Evolutionary conservation across 225 moss, liverwort and hornwort genomes (phyloP).

Genomic region (Sphagnum contortum): DNA sequence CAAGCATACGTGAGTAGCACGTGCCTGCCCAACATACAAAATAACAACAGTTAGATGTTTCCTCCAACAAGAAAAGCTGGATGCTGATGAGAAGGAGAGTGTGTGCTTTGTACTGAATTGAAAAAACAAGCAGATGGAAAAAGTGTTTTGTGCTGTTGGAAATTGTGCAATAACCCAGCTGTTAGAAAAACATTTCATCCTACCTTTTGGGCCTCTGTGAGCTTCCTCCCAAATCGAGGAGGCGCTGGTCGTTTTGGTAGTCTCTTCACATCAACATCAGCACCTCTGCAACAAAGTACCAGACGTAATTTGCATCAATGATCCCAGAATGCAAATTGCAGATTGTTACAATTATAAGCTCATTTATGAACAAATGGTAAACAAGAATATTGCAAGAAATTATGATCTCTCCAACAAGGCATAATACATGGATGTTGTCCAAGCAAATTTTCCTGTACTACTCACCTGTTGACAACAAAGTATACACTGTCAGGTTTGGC

Average conservation of each 20-base stretch:
- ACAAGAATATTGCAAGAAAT: background rate
- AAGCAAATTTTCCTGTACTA: background rate
- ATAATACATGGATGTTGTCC: background rate
- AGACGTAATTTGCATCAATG: too few relatives aligned
- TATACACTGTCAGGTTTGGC: constrained; percentile 83
- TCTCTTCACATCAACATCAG: constrained; percentile 78
- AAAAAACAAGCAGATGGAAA: too few relatives aligned
- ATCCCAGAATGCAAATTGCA: too few relatives aligned
- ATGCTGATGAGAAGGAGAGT: background rate
- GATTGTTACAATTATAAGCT: too few relatives aligned
- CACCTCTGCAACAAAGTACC: constrained; percentile 46
- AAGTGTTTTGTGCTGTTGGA: too few relatives aligned
- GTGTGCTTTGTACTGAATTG: background rate
- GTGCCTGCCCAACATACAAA: constrained; percentile 29
- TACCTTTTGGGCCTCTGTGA: constrained; percentile 94
- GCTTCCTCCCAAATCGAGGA: constrained; percentile 83
- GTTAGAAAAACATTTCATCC: too few relatives aligned
- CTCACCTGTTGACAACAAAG: constrained; percentile 75
- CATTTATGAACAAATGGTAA: too few relatives aligned
- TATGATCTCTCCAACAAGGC: background rate
- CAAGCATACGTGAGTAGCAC: constrained; percentile 88
- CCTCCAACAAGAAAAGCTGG: too few relatives aligned
- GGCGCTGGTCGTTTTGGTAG: constrained; percentile 81
- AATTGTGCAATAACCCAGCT: too few relatives aligned
- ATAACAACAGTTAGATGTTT: too few relatives aligned